Evolutionary conservation across 139 green algal genomes (phyloP), one percentile per base, ranked within the genome.

Genomic region (Tetraselmis striata): DNA sequence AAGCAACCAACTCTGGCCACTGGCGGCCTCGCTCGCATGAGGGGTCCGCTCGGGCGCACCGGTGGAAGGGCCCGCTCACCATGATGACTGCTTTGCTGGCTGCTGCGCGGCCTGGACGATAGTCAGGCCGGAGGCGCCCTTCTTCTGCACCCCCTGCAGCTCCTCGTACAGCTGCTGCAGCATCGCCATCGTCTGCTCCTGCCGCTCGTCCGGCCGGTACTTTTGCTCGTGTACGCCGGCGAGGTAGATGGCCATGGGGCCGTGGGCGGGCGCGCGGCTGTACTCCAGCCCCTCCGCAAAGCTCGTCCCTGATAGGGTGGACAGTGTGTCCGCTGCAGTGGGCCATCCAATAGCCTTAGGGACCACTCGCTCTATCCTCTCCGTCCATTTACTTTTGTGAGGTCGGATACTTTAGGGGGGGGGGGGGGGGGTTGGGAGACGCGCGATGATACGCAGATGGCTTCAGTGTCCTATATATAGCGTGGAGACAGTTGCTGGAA

Each of bases 91-190:
- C 45, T 67, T 18, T 67, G 45, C 11, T 18, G 45, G 45, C 45
- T 5, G 11, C 11, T 25, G 45, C 11, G 45, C 45, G 45, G 45
- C 18, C 11, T 18, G 11, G 45, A 67, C 45, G 45, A 67, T 18
- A 67, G 67, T 83, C 45, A 67, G 45, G 5, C 45, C 80, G 77
- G 28, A 74, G 78, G 27, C 30, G 58, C 59, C 75, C 83, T 28
- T 77, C 26, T 1, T 76, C 75, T 79, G 31, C 2, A 31, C 18
- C 25, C 31, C 31, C 28, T 81, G 32, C 28, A 95, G 80, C 31
- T 91, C 78, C 0, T 90, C 84, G 59, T 91, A 95, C 76, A 96
- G 81, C 30, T 30, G 67, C 84, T 95, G 92, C 75, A 98, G 85
- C 67, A 87, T 87, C 5, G 84, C 5, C 1, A 95, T 87, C 0